Conservation (phyloP, 176 grass and related monocot genomes). For the Oryza brachyantha region DNA sequence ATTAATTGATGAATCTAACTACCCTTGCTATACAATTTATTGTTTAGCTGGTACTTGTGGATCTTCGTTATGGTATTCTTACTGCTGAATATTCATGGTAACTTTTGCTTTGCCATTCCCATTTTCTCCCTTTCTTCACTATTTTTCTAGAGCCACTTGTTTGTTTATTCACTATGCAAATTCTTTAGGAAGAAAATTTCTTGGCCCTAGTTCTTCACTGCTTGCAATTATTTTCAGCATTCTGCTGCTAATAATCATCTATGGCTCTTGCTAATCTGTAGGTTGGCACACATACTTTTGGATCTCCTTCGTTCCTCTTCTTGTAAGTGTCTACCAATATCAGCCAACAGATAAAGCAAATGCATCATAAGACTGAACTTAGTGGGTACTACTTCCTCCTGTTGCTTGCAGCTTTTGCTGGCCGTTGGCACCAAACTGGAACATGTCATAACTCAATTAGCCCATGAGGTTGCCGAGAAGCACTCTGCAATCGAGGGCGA, state of each 20-base stretch:
- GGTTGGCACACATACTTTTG: constrained; percentile 99
- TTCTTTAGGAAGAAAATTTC: neutral
- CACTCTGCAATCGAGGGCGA: constrained; percentile 75
- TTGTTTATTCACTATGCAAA: neutral
- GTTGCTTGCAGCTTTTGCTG: constrained; percentile 60
- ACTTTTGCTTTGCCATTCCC: constrained; percentile 1
- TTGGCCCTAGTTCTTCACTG: neutral
- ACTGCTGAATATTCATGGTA: constrained; percentile 88
- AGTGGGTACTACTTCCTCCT: neutral
- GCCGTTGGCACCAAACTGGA: constrained; percentile 84
- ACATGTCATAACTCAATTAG: constrained; percentile 80
- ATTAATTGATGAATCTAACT: neutral
- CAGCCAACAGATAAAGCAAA: neutral
- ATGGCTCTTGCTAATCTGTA: constrained; percentile 26
- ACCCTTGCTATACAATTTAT: neutral
- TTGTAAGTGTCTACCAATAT: constrained; percentile 49
- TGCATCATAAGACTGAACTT: neutral
- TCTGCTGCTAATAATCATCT: neutral
- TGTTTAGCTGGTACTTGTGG: constrained; percentile 84
- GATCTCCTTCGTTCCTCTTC: constrained; percentile 82
- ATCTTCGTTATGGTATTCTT: constrained; percentile 92
- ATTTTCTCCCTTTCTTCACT: neutral
- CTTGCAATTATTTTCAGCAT: neutral
- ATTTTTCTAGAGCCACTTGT: neutral
- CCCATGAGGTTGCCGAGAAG: constrained; percentile 82